Conservation (phyloP, 1,284 basidiomycete species). For the Melampsora americana region DNA sequence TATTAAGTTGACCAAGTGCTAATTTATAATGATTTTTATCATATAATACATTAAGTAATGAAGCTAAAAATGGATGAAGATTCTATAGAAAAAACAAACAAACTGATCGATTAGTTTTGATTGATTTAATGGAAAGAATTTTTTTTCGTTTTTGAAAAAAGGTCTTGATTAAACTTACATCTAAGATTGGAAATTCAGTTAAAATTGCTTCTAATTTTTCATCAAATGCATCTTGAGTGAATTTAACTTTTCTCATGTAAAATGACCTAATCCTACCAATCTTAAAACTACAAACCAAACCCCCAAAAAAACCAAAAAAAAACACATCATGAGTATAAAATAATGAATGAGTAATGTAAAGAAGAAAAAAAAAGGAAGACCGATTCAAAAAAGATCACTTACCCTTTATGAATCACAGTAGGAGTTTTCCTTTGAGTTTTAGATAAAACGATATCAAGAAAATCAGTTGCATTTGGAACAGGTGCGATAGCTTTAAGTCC, state of each 20-base stretch:
- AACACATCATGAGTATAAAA: too few relatives aligned
- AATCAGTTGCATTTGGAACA: constrained; percentile 90
- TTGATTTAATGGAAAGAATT: too few relatives aligned
- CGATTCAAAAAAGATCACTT: too few relatives aligned
- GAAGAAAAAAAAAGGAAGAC: too few relatives aligned
- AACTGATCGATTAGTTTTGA: too few relatives aligned
- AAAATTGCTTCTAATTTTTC: constrained; percentile 93
- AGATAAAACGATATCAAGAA: constrained; percentile 88
- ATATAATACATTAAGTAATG: constrained; percentile 90
- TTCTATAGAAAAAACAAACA: constrained; percentile 65
- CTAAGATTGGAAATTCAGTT: constrained; percentile 92
- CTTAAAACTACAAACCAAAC: constrained; percentile 73
- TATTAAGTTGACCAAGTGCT: constrained; percentile 87
- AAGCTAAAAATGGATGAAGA: constrained; percentile 87
- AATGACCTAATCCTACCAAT: constrained; percentile 84
- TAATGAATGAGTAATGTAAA: too few relatives aligned
- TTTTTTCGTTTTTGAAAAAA: too few relatives aligned
- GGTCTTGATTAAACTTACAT: constrained; percentile 61
- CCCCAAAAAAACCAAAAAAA: too few relatives aligned
- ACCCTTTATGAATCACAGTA: constrained; percentile 62
- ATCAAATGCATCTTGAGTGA: constrained; percentile 94
- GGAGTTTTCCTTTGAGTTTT: constrained; percentile 96
- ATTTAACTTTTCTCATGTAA: constrained; percentile 99
- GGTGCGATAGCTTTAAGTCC: constrained; percentile 87
- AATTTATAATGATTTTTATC: constrained; percentile 99